phyloP scores from a whole-genome alignment of 345 rosid genomes.

The Litchi chinensis region DNA sequence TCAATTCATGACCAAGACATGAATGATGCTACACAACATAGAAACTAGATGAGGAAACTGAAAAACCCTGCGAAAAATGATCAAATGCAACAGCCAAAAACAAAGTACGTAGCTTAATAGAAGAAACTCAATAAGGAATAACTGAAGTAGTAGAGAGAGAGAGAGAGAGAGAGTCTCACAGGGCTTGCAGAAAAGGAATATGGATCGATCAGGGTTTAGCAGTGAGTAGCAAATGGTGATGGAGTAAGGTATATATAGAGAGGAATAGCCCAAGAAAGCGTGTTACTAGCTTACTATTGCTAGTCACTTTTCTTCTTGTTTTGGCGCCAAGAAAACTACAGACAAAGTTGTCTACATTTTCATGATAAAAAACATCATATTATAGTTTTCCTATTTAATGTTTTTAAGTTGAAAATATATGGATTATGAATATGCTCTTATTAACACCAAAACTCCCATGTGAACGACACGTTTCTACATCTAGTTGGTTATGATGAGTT shows the following conservation, averaged over 20 bases:
- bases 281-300: no score
- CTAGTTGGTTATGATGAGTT: background rate
- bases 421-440: no score
- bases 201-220: background rate
- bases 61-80: background rate
- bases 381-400: no score
- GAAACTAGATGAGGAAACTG: no score
- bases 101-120: background rate
- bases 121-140: background rate
- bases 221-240: background rate
- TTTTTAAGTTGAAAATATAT: no score
- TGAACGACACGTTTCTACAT: background rate
- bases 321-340: background rate
- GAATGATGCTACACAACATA: no score
- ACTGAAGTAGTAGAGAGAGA: background rate
- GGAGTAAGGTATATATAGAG: background rate
- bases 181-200: background rate
- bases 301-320: constrained; percentile 16
- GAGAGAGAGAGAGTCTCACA: background rate
- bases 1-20: background rate
- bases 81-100: background rate
- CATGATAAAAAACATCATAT: no score
- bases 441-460: background rate
- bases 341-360: no score
- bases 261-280: background rate